Evolutionary conservation across 1,139 yeast species (phyloP), one percentile per base, ranked within the genome.

Genomic region (Debaryomyces subglobosus): DNA sequence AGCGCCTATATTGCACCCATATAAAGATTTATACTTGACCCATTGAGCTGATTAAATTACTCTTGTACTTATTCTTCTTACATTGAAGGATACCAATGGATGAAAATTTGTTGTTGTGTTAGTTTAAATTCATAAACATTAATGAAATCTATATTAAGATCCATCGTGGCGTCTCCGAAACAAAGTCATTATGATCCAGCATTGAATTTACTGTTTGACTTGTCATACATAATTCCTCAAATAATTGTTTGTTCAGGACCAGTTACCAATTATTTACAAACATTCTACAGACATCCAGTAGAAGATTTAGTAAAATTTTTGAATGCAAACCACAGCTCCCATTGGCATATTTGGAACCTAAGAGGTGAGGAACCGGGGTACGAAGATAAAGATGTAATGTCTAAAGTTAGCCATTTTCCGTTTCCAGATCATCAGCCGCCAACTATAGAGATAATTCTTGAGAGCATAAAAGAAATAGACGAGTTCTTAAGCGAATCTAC

Each of bases 351-450:
- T 2, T 86, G 85, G 79, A 89, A 89, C 59, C 75, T 91, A 36
- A 74, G 91, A 50, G 82, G 81, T 2, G 95, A 87, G 59, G 71
- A 66, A 1, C 62, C 74, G 3, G 81, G 80, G 3, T 85, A 86
- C 45, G 73, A 69, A 18, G 77, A 78, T 39, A 56, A 59, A 0
- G 78, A 76, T 29, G 72, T 73, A 1, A 44, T 42, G 2, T 57
- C 53, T 7, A 61, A 69, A 53, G 61, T 71, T 23, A 50, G 67
- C 16, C 76, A 74, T 52, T 71, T 65, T 51, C 88, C 86, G 1
- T 85, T 88, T 66, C 79, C 85, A 7, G 98, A 92, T 61, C 97
- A 91, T 60, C 79, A 81, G 44, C 84, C 95, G 0, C 92, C 96
- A 0, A 79, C 91, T 0, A 76, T 92, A 47, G 56, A 64, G 0